phyloP scores from a whole-genome alignment of 192 early-diverging fungal genomes.

The Podila verticillata region DNA sequence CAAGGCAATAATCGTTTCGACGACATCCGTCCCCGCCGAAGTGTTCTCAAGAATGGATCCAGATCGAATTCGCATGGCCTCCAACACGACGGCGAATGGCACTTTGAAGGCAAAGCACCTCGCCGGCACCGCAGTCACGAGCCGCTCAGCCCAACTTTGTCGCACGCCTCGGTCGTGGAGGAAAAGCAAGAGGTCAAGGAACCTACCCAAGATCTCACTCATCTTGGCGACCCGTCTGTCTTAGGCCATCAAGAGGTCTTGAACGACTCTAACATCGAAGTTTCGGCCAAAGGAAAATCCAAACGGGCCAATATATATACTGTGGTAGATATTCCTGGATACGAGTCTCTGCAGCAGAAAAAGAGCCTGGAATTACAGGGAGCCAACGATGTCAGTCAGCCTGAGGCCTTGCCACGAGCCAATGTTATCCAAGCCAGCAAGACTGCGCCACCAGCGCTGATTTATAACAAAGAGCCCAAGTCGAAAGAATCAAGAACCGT shows the following conservation, averaged over 20 bases:
- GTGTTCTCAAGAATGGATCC: constrained; percentile 2
- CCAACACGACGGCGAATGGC: background rate
- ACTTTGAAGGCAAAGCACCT: background rate
- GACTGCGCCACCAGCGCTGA: constrained; percentile 24
- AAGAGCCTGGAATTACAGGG: background rate
- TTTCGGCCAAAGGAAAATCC: background rate
- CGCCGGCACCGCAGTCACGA: constrained; percentile 15
- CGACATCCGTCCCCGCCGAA: background rate
- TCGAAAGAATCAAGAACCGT: background rate
- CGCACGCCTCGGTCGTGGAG: background rate
- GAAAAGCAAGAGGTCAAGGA: background rate
- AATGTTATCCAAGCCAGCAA: constrained; percentile 3
- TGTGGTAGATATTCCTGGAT: constrained; percentile 33
- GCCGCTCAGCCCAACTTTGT: background rate
- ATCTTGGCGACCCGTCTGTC: constrained; percentile 12
- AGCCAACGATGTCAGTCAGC: constrained; percentile 10
- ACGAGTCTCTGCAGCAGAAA: constrained; percentile 14
- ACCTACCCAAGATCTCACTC: background rate
- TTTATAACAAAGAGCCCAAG: background rate
- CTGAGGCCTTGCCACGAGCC: constrained; percentile 12
- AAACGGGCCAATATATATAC: constrained; percentile 8
- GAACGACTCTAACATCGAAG: background rate
- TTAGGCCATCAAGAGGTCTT: constrained; percentile 15
- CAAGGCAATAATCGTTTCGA: background rate
- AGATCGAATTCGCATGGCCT: constrained; percentile 18